Percentiles rank a stretch among this genome's conserved stretches.
phyloP scores from a whole-genome alignment of 331 rosid species.

The Saraca asoca region DNA sequence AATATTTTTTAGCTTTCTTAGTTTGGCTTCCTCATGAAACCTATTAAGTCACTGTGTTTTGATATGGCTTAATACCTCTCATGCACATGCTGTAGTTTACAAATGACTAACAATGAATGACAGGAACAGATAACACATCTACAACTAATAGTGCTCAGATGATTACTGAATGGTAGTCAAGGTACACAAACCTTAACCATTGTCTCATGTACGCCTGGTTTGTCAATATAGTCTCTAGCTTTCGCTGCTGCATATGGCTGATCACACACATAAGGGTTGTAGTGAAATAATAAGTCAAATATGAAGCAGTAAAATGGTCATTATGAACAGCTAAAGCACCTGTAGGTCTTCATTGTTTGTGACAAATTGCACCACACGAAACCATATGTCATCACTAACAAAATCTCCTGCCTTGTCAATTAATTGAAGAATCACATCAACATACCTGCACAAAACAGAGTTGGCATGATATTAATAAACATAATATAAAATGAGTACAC shows the following conservation, averaged over 20 bases:
- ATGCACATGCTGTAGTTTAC: slow-evolving; percentile 23
- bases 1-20: neutral
- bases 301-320: slow-evolving; percentile 32
- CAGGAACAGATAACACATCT: slow-evolving; percentile 13
- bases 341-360: slow-evolving; percentile 98
- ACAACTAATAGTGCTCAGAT: slow-evolving; percentile 12
- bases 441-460: slow-evolving; percentile 67
- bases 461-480: slow-evolving; percentile 26
- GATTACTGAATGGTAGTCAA: slow-evolving; percentile 20
- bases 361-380: slow-evolving; percentile 98
- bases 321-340: slow-evolving; percentile 54
- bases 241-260: slow-evolving; percentile 97
- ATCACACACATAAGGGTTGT: slow-evolving; percentile 49
- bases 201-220: slow-evolving; percentile 97
- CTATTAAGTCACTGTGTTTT: neutral
- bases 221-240: slow-evolving; percentile 97
- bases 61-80: slow-evolving; percentile 21
- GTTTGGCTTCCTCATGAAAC: slow-evolving; percentile 6
- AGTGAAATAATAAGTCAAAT: slow-evolving; percentile 37
- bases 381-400: slow-evolving; percentile 99
- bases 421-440: slow-evolving; percentile 96
- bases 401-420: slow-evolving; percentile 99
- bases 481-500: slow-evolving; percentile 18
- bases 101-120: slow-evolving; percentile 20
- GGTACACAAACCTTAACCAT: slow-evolving; percentile 89